These are phyloP conservation scores for Kurtzmaniella cleridarum DNA, from an alignment of 805 yeast genomes.

Conservation along the genomic window DNA sequence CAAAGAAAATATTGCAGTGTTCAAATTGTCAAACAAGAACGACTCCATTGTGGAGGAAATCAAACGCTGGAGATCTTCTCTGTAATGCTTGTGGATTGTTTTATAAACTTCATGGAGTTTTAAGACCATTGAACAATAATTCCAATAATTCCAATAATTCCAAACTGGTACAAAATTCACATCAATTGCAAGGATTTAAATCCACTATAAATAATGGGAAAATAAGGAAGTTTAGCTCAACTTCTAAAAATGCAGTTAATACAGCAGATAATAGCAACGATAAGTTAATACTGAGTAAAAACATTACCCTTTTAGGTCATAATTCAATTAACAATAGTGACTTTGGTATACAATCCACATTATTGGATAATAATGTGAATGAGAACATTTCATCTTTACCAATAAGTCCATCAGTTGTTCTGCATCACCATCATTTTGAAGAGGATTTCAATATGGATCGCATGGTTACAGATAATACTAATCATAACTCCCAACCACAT, in stretches of 20 bases:
- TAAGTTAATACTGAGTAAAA: not conserved
- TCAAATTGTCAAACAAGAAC: slow-evolving; percentile 40
- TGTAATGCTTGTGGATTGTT: slow-evolving; percentile 45
- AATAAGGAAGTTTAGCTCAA: not conserved
- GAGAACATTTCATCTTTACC: too few relatives aligned
- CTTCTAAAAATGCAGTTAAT: not conserved
- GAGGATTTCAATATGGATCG: too few relatives aligned
- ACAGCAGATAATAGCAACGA: not conserved
- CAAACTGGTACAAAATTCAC: not conserved
- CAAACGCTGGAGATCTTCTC: slow-evolving; percentile 36
- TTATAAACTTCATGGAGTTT: slow-evolving; percentile 40
- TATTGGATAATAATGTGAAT: too few relatives aligned
- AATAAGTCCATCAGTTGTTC: too few relatives aligned
- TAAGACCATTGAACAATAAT: slow-evolving; percentile 31
- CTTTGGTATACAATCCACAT: too few relatives aligned
- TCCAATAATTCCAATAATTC: not conserved
- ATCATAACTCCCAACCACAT: too few relatives aligned
- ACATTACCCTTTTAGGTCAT: not conserved
- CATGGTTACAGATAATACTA: too few relatives aligned
- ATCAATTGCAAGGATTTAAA: too few relatives aligned
- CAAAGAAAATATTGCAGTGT: slow-evolving; percentile 27
- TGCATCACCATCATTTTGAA: too few relatives aligned
- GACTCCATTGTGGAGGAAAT: slow-evolving; percentile 41
- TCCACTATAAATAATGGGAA: not conserved
- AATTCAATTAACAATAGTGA: not conserved